phyloP scores from a whole-genome alignment of 352 stramenopile genomes.

The Plasmopara halstedii region DNA sequence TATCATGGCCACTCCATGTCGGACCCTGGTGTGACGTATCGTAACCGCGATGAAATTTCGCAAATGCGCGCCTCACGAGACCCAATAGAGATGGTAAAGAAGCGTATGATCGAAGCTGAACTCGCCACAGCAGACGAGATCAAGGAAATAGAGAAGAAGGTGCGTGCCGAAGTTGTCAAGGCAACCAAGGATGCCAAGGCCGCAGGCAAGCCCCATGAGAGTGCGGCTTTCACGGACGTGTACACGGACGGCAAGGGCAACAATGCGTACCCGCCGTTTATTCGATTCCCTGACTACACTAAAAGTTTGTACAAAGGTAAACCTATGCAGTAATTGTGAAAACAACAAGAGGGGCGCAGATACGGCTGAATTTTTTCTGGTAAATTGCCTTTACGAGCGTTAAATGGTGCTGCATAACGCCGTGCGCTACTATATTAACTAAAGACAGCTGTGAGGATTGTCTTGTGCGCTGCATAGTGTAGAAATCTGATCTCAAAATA shows the following conservation, averaged over 20 bases:
- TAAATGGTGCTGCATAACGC: not conserved
- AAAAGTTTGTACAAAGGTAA: constrained; percentile 92
- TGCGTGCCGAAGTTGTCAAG: constrained; percentile 96
- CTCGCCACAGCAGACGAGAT: constrained; percentile 95
- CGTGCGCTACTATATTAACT: no score
- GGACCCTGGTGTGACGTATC: constrained; percentile 99
- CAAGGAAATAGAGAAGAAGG: constrained; percentile 98
- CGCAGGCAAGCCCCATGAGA: constrained; percentile 37
- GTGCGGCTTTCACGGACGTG: constrained; percentile 77
- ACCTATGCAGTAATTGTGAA: constrained; percentile 23
- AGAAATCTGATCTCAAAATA: no score
- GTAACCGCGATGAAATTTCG: constrained; percentile 99
- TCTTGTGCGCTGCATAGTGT: no score
- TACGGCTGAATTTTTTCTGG: not conserved
- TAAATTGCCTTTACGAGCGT: not conserved
- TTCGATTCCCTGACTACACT: constrained; percentile 94
- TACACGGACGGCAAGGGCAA: constrained; percentile 86
- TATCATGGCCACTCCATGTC: constrained; percentile 99
- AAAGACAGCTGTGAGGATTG: no score
- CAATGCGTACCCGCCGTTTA: constrained; percentile 92
- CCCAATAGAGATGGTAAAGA: constrained; percentile 98
- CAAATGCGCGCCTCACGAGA: constrained; percentile 97
- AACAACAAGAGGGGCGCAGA: not conserved
- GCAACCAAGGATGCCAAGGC: constrained; percentile 91
- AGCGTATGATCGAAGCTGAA: constrained; percentile 92